Evolutionary conservation across 495 filamentous ascomycete genomes (phyloP).

Genomic region (Aspergillus bridgeri): DNA sequence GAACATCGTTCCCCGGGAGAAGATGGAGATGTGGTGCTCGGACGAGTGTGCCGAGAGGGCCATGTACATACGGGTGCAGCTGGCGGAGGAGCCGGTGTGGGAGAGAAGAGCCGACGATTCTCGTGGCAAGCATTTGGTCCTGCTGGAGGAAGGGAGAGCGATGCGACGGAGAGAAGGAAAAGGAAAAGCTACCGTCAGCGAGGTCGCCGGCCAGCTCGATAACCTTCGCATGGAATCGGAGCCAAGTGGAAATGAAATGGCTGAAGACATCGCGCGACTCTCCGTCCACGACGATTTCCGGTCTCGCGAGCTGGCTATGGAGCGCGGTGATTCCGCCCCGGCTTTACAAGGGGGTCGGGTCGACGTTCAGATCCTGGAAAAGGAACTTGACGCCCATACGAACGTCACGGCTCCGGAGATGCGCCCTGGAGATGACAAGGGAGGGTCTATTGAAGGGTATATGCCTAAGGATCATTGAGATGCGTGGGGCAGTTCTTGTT

Average conservation of each 20-base stretch:
- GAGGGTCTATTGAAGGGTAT: conserved; percentile 48
- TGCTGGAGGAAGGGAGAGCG: conserved; percentile 50
- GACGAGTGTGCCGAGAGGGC: conserved; percentile 72
- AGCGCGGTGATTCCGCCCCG: conserved; percentile 42
- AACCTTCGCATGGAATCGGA: conserved; percentile 23
- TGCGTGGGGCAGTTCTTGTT: not conserved
- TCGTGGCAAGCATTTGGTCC: conserved; percentile 40
- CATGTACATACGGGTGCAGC: conserved; percentile 81
- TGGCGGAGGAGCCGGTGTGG: conserved; percentile 76
- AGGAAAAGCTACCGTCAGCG: conserved; percentile 14
- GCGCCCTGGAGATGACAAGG: conserved; percentile 35
- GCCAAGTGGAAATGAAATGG: conserved; percentile 15
- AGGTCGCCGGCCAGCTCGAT: conserved; percentile 31
- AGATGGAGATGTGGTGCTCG: conserved; percentile 86
- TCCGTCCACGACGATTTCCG: conserved; percentile 25
- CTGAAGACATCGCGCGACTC: conserved; percentile 20
- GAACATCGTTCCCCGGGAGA: conserved; percentile 59
- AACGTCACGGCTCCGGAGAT: conserved; percentile 26
- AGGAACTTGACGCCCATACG: conserved; percentile 17
- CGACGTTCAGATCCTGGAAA: conserved; percentile 40
- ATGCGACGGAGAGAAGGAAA: conserved; percentile 13
- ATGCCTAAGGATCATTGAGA: conserved; percentile 23
- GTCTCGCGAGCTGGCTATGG: conserved; percentile 41
- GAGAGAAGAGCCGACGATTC: conserved; percentile 50
- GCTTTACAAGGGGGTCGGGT: conserved; percentile 32